Evolutionary conservation across 2,329 filamentous ascomycete species (phyloP), one percentile per base, ranked within the genome.

Genomic region (Pseudocercospora musae): DNA sequence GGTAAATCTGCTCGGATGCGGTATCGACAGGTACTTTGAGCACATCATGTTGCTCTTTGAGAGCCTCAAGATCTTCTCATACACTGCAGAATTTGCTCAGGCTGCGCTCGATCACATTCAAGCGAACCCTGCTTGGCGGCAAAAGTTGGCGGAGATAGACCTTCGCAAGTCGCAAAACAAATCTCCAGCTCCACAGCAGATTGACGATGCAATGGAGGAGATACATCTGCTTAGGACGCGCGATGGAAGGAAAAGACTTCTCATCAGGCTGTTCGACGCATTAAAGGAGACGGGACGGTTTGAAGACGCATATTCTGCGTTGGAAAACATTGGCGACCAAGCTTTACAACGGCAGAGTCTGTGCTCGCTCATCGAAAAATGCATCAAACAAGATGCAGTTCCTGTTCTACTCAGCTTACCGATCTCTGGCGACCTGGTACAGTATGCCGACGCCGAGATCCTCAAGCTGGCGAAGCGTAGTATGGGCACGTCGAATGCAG

Each of bases 31-130:
- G 66, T 99, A 97, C 78, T 96, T 96, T 75, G 87, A 89, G 46
- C 95, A 99, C 74, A 85, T 98, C 56, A 85, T 93, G 11, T 83
- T 86, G 20, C 82, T 99, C 1, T 98, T 90, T 72, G 93, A 97
- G 74, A 85, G 85, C 69, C 84, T 86, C 48, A 89, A 88, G 68
- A 87, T 89, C 0, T 91, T 90, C 75, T 89, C 90, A 1, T 90
- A 89, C 71, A 91, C 96, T 44, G 85, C 92, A 5, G 91, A 96
- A 68, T 97, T 96, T 79, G 88, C 91, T 42, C 85, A 87, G 10
- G 59, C 68, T 25, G 71, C 71, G 2, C 57, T 74, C 23, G 50
- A 67, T 27, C 57, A 72, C 23, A 58, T 73, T 15, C 65, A 67
- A 27, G 56, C 49, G 8, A 60, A 66, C 15, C 57, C 63, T 37